Evolutionary conservation across 305 asterid species (phyloP), one percentile per base, ranked within the genome.

Genomic region (Plantago coronopus): DNA sequence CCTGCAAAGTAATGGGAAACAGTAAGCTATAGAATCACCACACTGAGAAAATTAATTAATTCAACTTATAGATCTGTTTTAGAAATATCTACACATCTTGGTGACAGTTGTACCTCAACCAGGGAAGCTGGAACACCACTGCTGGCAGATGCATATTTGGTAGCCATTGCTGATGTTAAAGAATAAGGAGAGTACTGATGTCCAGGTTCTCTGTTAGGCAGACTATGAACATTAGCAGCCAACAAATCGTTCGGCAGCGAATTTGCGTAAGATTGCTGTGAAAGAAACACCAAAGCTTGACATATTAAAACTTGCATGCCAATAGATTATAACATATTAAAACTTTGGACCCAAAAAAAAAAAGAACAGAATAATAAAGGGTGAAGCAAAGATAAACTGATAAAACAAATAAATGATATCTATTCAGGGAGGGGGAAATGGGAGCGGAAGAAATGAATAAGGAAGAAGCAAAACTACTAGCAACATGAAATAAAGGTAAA

Each of bases 81-180:
- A n/a, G n/a, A n/a, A n/a, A n/a, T n/a, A n/a, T n/a, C n/a, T n/a
- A 0, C 2, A 20, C 11, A 13, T 21, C 49, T 48, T 25, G 37
- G 37, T 2, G 44, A 53, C 9, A n/a, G 3, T 19, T 15, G 70
- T 65, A 89, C 97, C 95, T 89, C 95, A 11, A 94, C 68, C 82
- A 87, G 72, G 49, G 97, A 76, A 67, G 79, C 74, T 59, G 83
- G 70, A 55, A 89, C 71, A 63, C 66, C 79, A 46, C 94, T 69
- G 7, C 72, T 67, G 17, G 87, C 78, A 48, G 97, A 81, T 40
- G 61, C 83, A 77, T 81, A 87, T 72, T 84, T 81, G 17, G 87
- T 37, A 51, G 89, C 71, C 78, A 72, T 62, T 27, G 95, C 73
- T 76, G 83, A 94, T 21, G 79, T 61, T 37, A 72, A 62, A 31